Evolutionary conservation across 2,329 filamentous ascomycete genomes (phyloP), one percentile per base, ranked within the genome.

Genomic region (Ophiostoma sp.): DNA sequence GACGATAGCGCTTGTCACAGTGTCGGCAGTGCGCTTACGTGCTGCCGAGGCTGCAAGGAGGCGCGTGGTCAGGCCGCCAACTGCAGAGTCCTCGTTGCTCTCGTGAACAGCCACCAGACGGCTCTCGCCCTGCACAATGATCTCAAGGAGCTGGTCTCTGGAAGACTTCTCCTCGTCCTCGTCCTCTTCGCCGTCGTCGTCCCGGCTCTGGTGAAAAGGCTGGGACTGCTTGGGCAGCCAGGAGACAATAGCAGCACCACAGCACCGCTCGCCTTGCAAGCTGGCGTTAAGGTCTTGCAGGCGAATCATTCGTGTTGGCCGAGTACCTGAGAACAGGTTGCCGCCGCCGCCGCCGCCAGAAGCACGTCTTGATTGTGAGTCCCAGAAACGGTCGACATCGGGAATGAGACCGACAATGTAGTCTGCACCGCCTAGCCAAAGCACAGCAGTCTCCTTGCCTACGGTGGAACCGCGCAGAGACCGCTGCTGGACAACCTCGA

Each of bases 341-440:
- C 82, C 79, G 71, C 64, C 52, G 7, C 60, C 49, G 14, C 65
- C 63, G 42, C 80, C 81, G n/a, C 81, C 81, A 7, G 77, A 77
- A 14, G 80, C 79, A 70, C 81, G 83, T 12, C 83, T 82, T 11
- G 85, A 78, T 71, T 87, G 84, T 0, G 84, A 81, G 47, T 87
- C 85, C 85, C 85, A 87, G 76, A 87, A 87, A 14, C 81, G 81
- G 5, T 82, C 77, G 6, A 87, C 77, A 0, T 80, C 80, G 0
- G 85, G 83, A 64, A 87, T 84, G 40, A 85, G 80, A 38, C 82
- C 85, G 38, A 87, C 82, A 44, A 77, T 71, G 49, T 86, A 82
- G 69, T 87, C 85, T 2, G 80, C 74, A 14, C 84, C 80, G 8
- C 84, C 83, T 44, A 87, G 79, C 85, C 85, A 87, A 4, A 87